phyloP scores from a whole-genome alignment of 345 rosid species.

The Mercurialis annua region DNA sequence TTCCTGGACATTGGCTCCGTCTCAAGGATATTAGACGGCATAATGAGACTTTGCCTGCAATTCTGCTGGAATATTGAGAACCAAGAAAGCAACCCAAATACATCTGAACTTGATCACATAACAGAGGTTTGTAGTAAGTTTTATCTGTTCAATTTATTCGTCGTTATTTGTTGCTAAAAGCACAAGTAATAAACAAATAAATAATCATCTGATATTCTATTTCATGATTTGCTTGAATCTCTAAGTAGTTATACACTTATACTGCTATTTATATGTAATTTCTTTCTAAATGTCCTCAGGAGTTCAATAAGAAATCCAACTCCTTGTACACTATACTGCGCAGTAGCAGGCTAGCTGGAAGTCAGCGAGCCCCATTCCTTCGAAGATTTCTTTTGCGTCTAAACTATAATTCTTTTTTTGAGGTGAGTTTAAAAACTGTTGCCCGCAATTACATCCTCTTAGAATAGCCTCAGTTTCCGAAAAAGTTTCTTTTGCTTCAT shows the following conservation, averaged over 20 bases:
- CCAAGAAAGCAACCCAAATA: constrained; percentile 73
- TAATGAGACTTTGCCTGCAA: constrained; percentile 93
- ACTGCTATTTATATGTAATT: constrained; percentile 6
- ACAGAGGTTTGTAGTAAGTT: constrained; percentile 48
- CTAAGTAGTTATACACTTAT: not conserved
- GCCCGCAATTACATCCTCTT: not conserved
- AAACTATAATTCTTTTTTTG: constrained; percentile 84
- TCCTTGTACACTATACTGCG: constrained; percentile 84
- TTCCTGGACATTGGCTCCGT: constrained; percentile 96
- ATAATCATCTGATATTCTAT: not conserved
- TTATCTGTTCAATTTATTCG: not conserved
- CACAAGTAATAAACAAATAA: not conserved
- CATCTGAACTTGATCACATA: constrained; percentile 76
- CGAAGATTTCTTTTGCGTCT: constrained; percentile 91
- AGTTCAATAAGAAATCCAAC: constrained; percentile 92
- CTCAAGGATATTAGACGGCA: constrained; percentile 88
- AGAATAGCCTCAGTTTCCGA: constrained; percentile 3
- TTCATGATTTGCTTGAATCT: not conserved
- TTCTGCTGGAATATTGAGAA: constrained; percentile 97
- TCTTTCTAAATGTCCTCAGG: constrained; percentile 40
- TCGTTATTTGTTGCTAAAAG: not conserved
- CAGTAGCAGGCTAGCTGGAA: constrained; percentile 91
- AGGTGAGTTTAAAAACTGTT: constrained; percentile 40
- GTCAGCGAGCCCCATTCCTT: constrained; percentile 93
- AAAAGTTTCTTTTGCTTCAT: constrained; percentile 11